Evolutionary conservation across 176 grass and related monocot species (phyloP).

Genomic region (Oryza meyeriana): DNA sequence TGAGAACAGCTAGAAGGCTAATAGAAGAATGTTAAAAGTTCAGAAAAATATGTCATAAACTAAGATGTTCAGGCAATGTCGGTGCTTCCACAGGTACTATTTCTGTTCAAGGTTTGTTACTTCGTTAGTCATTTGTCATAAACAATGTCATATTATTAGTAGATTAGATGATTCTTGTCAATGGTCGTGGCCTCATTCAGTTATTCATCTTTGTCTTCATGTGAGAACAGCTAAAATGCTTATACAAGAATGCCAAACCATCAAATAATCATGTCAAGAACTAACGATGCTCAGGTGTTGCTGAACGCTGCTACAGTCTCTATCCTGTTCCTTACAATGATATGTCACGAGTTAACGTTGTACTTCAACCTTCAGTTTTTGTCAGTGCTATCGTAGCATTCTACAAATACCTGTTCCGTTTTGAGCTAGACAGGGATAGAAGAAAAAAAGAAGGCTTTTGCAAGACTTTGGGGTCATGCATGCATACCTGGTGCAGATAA

Average conservation of each 20-base stretch:
- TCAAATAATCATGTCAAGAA: neutral
- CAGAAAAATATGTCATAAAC: neutral
- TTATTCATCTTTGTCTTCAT: neutral
- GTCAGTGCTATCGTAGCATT: neutral
- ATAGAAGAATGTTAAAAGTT: neutral
- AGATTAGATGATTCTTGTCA: neutral
- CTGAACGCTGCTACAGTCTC: neutral
- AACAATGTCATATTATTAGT: neutral
- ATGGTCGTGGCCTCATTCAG: neutral
- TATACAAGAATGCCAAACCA: neutral
- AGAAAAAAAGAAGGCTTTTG: neutral
- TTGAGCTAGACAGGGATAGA: neutral
- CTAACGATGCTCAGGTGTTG: neutral
- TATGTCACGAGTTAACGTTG: neutral
- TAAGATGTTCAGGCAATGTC: neutral
- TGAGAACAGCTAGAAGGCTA: neutral
- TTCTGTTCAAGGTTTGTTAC: neutral
- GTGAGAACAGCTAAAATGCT: neutral
- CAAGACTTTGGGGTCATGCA: neutral
- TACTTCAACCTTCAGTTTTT: neutral
- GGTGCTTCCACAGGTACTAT: neutral
- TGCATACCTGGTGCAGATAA: constrained; percentile 69
- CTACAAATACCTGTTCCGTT: neutral
- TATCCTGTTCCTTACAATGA: neutral
- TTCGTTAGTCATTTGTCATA: neutral